These are phyloP conservation scores for Monosporascus sp. DNA, from an alignment of 2,329 filamentous ascomycete genomes.

Conservation along the genomic window DNA sequence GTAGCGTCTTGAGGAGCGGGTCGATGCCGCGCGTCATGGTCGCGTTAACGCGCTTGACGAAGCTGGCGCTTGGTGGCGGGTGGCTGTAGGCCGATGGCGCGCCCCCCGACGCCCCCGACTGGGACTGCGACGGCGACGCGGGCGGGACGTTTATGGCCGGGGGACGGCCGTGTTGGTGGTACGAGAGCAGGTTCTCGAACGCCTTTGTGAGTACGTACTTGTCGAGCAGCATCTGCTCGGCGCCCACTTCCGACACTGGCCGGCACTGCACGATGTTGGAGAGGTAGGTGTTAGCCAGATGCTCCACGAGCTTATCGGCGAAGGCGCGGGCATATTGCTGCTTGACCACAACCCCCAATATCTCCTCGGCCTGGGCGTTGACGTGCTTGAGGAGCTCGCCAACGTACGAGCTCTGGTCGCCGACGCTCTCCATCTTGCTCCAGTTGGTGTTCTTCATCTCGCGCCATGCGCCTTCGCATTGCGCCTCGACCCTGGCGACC, in stretches of 20 bases:
- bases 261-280: constrained; percentile 81
- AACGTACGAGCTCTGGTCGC: constrained; percentile 91
- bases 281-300: constrained; percentile 74
- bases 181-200: constrained; percentile 64
- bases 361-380: constrained; percentile 66
- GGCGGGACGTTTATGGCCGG: constrained; percentile 19
- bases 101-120: too few species aligned
- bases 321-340: constrained; percentile 92
- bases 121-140: not conserved
- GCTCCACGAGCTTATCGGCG: constrained; percentile 91
- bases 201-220: constrained; percentile 84
- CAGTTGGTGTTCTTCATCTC: constrained; percentile 97
- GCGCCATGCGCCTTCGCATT: constrained; percentile 82
- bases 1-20: constrained; percentile 89
- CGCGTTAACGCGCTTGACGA: constrained; percentile 79
- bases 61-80: constrained; percentile 50
- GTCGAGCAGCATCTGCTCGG: constrained; percentile 96
- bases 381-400: constrained; percentile 71
- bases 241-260: constrained; percentile 88
- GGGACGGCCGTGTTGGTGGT: constrained; percentile 44
- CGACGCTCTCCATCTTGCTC: constrained; percentile 88
- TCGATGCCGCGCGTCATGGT: constrained; percentile 78
- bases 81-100: constrained; percentile 11
- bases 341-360: constrained; percentile 75
- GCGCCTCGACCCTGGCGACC: constrained; percentile 76